Conservation (phyloP, 257 asterid species). For the Solanum paucissectum region DNA sequence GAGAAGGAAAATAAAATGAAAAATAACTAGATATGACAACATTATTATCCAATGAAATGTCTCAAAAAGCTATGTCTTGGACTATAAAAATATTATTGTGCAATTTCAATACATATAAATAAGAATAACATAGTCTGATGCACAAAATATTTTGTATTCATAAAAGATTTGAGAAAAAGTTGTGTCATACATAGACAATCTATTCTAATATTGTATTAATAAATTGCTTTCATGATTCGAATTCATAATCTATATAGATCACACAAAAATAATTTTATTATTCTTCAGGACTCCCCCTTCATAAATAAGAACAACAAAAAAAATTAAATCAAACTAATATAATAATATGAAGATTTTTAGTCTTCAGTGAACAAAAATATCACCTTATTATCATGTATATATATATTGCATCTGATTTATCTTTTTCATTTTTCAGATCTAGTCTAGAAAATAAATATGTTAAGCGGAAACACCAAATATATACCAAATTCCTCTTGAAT, state of each 20-base stretch:
- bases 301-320: background rate
- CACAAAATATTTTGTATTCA: background rate
- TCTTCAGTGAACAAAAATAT: background rate
- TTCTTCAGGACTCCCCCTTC: background rate
- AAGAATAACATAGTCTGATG: background rate
- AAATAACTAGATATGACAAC: background rate
- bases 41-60: background rate
- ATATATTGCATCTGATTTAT: background rate
- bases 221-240: background rate
- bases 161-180: background rate
- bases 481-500: background rate
- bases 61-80: background rate
- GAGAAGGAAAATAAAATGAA: background rate
- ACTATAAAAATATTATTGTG: background rate
- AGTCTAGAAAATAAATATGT: too few species aligned
- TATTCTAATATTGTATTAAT: background rate
- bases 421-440: background rate
- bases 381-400: background rate
- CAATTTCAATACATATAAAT: background rate
- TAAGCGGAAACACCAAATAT: background rate
- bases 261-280: background rate
- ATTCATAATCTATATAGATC: background rate
- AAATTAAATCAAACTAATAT: background rate
- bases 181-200: background rate
- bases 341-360: background rate